Percentiles rank a stretch among this genome's conserved stretches.
These are phyloP conservation scores for Penicillium digitatum DNA, from an alignment of 2,329 filamentous ascomycete genomes.

Conservation along the genomic window DNA sequence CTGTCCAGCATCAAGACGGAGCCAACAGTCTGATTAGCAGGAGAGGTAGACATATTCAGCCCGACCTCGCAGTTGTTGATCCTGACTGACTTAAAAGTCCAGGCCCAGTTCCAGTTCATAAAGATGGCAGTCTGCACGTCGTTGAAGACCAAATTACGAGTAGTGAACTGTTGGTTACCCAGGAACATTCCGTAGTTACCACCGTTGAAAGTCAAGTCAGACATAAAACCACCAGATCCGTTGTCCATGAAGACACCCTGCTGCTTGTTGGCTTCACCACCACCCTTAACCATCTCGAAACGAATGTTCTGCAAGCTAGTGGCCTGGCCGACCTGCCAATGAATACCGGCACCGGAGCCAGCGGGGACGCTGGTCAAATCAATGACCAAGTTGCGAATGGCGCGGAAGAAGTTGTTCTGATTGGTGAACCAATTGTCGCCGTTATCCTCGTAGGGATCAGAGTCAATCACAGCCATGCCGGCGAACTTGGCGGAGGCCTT, in stretches of 20 bases:
- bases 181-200: constrained; percentile 74
- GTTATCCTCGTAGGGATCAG: constrained; percentile 71
- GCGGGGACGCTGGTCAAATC: constrained; percentile 65
- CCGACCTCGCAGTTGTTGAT: constrained; percentile 74
- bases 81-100: constrained; percentile 70
- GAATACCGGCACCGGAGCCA: constrained; percentile 64
- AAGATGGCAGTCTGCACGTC: constrained; percentile 76
- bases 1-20: constrained; percentile 81
- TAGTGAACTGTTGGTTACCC: constrained; percentile 84
- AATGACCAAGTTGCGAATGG: constrained; percentile 76
- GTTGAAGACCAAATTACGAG: constrained; percentile 77
- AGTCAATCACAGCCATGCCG: constrained; percentile 85
- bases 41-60: constrained; percentile 70
- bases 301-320: constrained; percentile 76
- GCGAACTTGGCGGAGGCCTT: constrained; percentile 68
- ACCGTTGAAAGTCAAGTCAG: constrained; percentile 77
- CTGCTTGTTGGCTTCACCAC: constrained; percentile 62
- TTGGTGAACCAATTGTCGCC: constrained; percentile 75
- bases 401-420: constrained; percentile 78
- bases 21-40: constrained; percentile 69
- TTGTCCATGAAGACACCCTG: constrained; percentile 82
- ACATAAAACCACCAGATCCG: constrained; percentile 78
- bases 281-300: constrained; percentile 71
- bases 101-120: constrained; percentile 92
- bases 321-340: constrained; percentile 83